Evolutionary conservation across 1,284 basidiomycete genomes (phyloP).

Genomic region (Moesziomyces antarcticus): DNA sequence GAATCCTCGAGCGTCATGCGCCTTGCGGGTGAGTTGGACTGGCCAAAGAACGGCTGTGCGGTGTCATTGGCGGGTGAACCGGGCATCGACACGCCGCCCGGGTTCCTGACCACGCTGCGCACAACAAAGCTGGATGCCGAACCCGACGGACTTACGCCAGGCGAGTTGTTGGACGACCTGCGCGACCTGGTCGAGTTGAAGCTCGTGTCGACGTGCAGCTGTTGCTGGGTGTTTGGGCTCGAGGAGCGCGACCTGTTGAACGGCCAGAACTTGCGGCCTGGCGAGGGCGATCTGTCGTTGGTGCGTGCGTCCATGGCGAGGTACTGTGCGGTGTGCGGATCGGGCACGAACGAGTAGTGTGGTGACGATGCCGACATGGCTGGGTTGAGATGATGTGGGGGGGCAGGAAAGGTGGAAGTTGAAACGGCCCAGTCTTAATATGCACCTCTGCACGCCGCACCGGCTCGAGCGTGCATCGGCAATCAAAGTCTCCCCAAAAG

Average conservation of each 20-base stretch:
- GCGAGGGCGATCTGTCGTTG: conserved; percentile 26
- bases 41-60: conserved; percentile 6
- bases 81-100: conserved; percentile 53
- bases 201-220: conserved; percentile 20
- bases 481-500: no score
- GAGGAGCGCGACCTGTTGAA: conserved; percentile 53
- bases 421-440: conserved; percentile 25
- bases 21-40: conserved; percentile 1
- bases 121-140: conserved; percentile 52
- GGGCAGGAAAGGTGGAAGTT: conserved; percentile 26
- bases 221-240: conserved; percentile 32
- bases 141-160: conserved; percentile 25
- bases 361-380: background rate
- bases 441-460: conserved; percentile 1
- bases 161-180: conserved; percentile 31
- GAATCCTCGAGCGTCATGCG: conserved; percentile 43
- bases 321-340: conserved; percentile 25
- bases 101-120: conserved; percentile 51
- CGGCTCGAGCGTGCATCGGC: no score
- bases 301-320: conserved; percentile 26
- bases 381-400: conserved; percentile 12
- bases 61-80: conserved; percentile 19
- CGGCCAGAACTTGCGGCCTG: conserved; percentile 39
- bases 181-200: conserved; percentile 27
- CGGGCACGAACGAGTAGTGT: conserved; percentile 32